Percentiles rank a stretch among this genome's conserved stretches.
phyloP scores from a whole-genome alignment of 805 yeast genomes.

The Starmerella bombi region DNA sequence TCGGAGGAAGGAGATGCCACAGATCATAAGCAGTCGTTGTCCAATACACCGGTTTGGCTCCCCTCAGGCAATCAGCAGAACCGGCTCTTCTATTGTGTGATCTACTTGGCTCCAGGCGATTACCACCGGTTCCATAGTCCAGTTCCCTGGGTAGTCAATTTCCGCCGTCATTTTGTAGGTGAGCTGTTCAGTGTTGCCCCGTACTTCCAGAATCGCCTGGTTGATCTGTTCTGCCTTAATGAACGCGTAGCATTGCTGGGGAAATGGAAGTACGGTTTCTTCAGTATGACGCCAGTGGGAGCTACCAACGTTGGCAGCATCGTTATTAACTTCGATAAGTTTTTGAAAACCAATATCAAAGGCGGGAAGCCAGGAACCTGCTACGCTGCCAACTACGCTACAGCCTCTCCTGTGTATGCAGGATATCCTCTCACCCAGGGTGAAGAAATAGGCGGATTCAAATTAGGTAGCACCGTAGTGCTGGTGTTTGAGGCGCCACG shows the following conservation, averaged over 20 bases:
- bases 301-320: slow-evolving; percentile 98
- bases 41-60: slow-evolving; percentile 6
- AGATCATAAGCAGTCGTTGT: slow-evolving; percentile 1
- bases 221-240: slow-evolving; percentile 76
- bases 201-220: slow-evolving; percentile 75
- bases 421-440: slow-evolving; percentile 88
- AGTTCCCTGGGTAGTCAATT: slow-evolving; percentile 83
- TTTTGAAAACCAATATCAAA: slow-evolving; percentile 58
- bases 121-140: slow-evolving; percentile 97
- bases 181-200: slow-evolving; percentile 95
- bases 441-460: slow-evolving; percentile 93
- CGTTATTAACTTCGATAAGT: slow-evolving; percentile 79
- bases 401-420: slow-evolving; percentile 60
- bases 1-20: slow-evolving; percentile 15
- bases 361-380: slow-evolving; percentile 61
- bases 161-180: slow-evolving; percentile 91
- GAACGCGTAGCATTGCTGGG: slow-evolving; percentile 94
- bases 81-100: slow-evolving; percentile 72
- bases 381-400: slow-evolving; percentile 83
- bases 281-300: slow-evolving; percentile 98
- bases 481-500: slow-evolving; percentile 92
- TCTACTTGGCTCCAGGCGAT: slow-evolving; percentile 95
- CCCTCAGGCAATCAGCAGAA: slow-evolving; percentile 31
- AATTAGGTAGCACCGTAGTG: slow-evolving; percentile 92
- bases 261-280: slow-evolving; percentile 92